phyloP scores from a whole-genome alignment of 176 grass and related monocot genomes.

The Oropetium thomaeum region DNA sequence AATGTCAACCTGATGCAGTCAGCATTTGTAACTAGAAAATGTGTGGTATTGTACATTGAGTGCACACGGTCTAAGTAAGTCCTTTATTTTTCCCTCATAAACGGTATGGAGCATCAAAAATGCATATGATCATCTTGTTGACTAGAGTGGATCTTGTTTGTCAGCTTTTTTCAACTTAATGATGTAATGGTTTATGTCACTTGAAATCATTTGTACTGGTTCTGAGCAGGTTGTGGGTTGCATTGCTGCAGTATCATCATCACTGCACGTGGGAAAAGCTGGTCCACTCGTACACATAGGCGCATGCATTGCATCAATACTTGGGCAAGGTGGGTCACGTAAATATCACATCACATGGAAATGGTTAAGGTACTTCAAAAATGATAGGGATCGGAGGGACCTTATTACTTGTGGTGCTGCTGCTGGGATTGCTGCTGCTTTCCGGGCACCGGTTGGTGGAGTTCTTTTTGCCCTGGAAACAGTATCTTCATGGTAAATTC shows the following conservation, averaged over 20 bases:
- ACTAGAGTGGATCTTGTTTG: neutral
- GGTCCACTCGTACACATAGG: constrained; percentile 84
- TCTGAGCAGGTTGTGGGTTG: constrained; percentile 67
- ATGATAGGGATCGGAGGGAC: constrained; percentile 89
- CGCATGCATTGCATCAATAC: constrained; percentile 86
- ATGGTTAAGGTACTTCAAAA: constrained; percentile 97
- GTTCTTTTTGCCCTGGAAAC: constrained; percentile 91
- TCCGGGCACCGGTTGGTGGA: constrained; percentile 82
- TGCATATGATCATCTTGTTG: constrained; percentile 3
- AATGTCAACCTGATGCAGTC: neutral
- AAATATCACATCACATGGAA: constrained; percentile 67
- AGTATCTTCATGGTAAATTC: constrained; percentile 84
- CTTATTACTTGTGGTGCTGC: constrained; percentile 84
- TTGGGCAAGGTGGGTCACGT: constrained; percentile 80
- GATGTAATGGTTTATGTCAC: neutral
- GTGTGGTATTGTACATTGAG: neutral
- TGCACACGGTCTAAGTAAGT: neutral
- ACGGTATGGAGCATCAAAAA: neutral
- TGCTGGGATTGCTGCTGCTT: constrained; percentile 90
- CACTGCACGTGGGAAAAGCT: constrained; percentile 90
- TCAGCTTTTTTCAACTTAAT: neutral
- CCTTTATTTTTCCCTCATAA: neutral
- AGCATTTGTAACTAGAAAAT: neutral
- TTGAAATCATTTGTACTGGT: constrained; percentile 15
- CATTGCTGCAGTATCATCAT: constrained; percentile 92